A percentile compares a stretch with the other conserved stretches of the same genome.
These are phyloP conservation scores for Globisporangium carolinianum DNA, from an alignment of 352 stramenopile species.

Conservation along the genomic window DNA sequence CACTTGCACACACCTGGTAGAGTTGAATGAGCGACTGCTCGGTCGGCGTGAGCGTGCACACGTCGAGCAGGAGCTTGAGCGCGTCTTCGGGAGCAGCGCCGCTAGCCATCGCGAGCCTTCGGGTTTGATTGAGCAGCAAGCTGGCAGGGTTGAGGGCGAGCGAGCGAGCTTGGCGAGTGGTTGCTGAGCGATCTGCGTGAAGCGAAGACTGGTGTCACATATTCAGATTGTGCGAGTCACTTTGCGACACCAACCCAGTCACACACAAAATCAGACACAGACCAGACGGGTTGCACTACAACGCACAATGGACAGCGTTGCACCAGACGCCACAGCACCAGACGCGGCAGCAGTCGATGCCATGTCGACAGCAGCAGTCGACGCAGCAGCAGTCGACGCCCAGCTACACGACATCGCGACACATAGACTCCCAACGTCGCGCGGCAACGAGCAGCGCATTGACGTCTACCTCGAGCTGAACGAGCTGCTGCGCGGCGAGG, in stretches of 20 bases:
- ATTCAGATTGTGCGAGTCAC: background rate
- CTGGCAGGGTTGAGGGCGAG: too few species aligned
- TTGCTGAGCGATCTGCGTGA: too few species aligned
- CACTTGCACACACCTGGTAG: constrained; percentile 27
- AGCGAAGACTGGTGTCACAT: background rate
- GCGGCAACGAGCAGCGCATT: constrained; percentile 29
- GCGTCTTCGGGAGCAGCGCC: constrained; percentile 37
- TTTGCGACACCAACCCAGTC: background rate
- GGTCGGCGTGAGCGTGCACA: constrained; percentile 38
- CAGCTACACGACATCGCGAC: constrained; percentile 29
- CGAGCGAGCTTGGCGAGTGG: too few species aligned
- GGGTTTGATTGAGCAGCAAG: too few species aligned
- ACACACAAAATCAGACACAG: too few species aligned
- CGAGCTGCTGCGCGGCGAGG: constrained; percentile 44
- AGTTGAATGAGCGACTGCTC: constrained; percentile 47
- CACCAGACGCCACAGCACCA: background rate
- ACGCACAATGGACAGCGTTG: background rate
- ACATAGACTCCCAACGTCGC: constrained; percentile 25
- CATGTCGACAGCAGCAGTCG: background rate
- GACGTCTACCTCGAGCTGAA: constrained; percentile 53
- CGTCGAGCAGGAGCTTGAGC: constrained; percentile 53
- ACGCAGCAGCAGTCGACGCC: background rate
- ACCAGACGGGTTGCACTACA: too few species aligned
- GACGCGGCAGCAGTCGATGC: background rate
- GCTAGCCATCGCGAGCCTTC: constrained; percentile 8